Conservation (phyloP, 2,329 filamentous ascomycete genomes). For the Cryoendolithus antarcticus region DNA sequence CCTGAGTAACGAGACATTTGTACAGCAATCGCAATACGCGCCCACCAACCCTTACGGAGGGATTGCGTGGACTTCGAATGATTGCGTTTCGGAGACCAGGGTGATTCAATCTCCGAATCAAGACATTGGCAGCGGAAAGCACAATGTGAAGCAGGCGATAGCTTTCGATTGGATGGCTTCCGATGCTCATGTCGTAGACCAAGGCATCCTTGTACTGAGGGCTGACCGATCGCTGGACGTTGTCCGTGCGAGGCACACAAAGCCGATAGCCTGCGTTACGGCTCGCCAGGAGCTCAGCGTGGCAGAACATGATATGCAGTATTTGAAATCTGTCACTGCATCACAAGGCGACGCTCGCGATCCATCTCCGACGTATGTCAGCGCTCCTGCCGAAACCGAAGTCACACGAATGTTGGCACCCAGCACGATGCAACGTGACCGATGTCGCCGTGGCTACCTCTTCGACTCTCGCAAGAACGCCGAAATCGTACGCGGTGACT, state of each 20-base stretch:
- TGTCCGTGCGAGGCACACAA: constrained; percentile 31
- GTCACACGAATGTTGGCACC: constrained; percentile 13
- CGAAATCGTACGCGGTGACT: constrained; percentile 56
- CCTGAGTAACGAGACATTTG: background rate
- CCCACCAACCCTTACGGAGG: constrained; percentile 19
- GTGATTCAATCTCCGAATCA: constrained; percentile 33
- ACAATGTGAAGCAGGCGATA: constrained; percentile 39
- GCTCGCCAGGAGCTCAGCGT: constrained; percentile 30
- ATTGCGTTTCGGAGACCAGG: constrained; percentile 33
- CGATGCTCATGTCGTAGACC: constrained; percentile 31
- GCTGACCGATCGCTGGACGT: constrained; percentile 40
- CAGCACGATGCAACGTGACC: constrained; percentile 32
- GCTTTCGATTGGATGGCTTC: constrained; percentile 49
- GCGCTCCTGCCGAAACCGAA: constrained; percentile 8
- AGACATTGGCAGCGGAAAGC: constrained; percentile 29
- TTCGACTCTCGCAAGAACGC: constrained; percentile 53
- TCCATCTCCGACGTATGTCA: constrained; percentile 11
- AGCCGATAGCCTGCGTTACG: constrained; percentile 30
- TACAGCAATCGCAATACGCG: constrained; percentile 11
- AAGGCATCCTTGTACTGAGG: constrained; percentile 41
- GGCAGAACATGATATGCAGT: constrained; percentile 11
- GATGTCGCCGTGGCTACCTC: constrained; percentile 44
- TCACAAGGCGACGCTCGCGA: constrained; percentile 11
- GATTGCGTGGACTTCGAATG: constrained; percentile 28
- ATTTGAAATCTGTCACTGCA: constrained; percentile 12